phyloP scores from a whole-genome alignment of 2,329 filamentous ascomycete genomes.

The Aspergillus ruber region DNA sequence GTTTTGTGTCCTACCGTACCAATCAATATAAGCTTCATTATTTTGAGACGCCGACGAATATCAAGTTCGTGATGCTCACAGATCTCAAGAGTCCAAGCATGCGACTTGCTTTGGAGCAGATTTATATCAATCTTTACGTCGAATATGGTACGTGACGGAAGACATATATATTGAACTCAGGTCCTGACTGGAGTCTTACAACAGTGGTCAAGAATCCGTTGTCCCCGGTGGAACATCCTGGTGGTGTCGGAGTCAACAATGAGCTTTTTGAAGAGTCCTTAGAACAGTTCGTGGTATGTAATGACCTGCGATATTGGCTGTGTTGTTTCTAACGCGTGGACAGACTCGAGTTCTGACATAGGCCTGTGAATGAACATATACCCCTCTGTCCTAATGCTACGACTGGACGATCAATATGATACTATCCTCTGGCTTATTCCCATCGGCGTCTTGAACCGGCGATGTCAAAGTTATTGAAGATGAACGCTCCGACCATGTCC shows the following conservation, averaged over 20 bases:
- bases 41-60: conserved; percentile 93
- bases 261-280: conserved; percentile 58
- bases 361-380: background rate
- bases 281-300: conserved; percentile 45
- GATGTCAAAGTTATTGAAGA: too few species aligned
- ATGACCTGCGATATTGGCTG: conserved; percentile 7
- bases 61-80: conserved; percentile 95
- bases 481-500: too few species aligned
- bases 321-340: conserved; percentile 15
- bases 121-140: conserved; percentile 96
- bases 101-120: conserved; percentile 91
- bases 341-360: conserved; percentile 29
- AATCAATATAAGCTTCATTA: conserved; percentile 97
- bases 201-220: conserved; percentile 60
- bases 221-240: conserved; percentile 55
- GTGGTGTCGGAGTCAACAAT: conserved; percentile 57
- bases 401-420: too few species aligned
- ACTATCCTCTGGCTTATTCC: too few species aligned
- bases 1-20: conserved; percentile 89
- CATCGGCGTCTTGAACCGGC: too few species aligned
- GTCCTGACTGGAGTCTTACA: conserved; percentile 7
- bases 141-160: conserved; percentile 63
- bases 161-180: background rate
- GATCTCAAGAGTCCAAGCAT: conserved; percentile 85
- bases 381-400: too few species aligned